phyloP scores from a whole-genome alignment of 257 asterid genomes.

The Solanum sitiens region DNA sequence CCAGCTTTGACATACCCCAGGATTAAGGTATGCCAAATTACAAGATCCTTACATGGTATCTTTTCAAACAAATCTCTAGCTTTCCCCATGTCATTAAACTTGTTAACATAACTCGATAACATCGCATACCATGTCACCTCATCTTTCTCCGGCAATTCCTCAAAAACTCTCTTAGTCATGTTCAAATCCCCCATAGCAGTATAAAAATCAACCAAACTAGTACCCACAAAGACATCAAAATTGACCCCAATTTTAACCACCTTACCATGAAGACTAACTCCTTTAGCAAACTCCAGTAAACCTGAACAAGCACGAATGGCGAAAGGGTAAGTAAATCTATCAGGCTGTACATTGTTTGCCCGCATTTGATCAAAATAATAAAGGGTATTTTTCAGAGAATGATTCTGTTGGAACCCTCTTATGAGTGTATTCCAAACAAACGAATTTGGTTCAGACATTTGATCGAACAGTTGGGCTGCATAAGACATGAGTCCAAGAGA shows the following conservation, averaged over 20 bases:
- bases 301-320: constrained; percentile 3
- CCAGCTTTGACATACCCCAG: constrained; percentile 4
- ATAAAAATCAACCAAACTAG: constrained; percentile 6
- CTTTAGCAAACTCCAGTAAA: background rate
- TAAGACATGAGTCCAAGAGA: constrained; percentile 1
- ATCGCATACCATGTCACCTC: constrained; percentile 1
- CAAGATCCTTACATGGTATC: constrained; percentile 10
- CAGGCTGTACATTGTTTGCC: background rate
- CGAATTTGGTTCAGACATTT: constrained; percentile 9
- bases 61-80: background rate
- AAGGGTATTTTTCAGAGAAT: background rate
- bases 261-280: background rate
- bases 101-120: background rate
- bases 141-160: constrained; percentile 6
- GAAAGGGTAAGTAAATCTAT: constrained; percentile 10
- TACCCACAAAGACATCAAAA: constrained; percentile 7
- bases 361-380: background rate
- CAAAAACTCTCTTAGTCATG: background rate
- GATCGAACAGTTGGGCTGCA: constrained; percentile 6
- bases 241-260: constrained; percentile 4
- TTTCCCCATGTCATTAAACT: background rate
- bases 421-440: constrained; percentile 14
- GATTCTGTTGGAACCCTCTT: constrained; percentile 9
- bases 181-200: background rate
- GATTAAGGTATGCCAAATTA: constrained; percentile 5